Evolutionary conservation across 495 filamentous ascomycete genomes (phyloP).

Genomic region (Penicillium argentinense): DNA sequence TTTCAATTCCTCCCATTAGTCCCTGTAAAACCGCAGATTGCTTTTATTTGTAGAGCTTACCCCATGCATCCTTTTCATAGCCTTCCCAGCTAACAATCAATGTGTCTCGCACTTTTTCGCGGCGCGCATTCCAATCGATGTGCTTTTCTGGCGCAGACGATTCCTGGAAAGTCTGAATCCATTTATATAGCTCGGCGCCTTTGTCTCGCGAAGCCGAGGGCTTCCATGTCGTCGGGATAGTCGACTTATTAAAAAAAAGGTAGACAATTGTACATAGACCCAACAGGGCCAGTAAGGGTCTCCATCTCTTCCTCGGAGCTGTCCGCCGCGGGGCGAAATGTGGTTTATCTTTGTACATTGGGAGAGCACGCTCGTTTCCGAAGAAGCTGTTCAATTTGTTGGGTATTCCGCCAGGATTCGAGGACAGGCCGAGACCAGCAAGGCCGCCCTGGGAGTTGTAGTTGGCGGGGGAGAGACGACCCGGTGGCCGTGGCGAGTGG

Average conservation of each 20-base stretch:
- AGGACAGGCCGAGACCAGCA: conserved; percentile 40
- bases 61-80: conserved; percentile 94
- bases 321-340: conserved; percentile 56
- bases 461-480: conserved; percentile 60
- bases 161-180: conserved; percentile 38
- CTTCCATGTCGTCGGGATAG: conserved; percentile 11
- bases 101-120: conserved; percentile 84
- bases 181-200: conserved; percentile 43
- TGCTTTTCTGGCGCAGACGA: conserved; percentile 21
- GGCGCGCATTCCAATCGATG: conserved; percentile 67
- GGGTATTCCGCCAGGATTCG: conserved; percentile 14
- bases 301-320: conserved; percentile 33
- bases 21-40: not conserved
- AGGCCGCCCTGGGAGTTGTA: conserved; percentile 38
- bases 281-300: conserved; percentile 21
- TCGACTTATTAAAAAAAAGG: conserved; percentile 41
- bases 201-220: conserved; percentile 16
- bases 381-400: conserved; percentile 54
- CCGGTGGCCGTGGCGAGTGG: conserved; percentile 62
- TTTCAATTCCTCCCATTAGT: conserved; percentile 1
- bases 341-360: conserved; percentile 99
- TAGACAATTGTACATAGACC: conserved; percentile 41
- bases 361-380: conserved; percentile 61
- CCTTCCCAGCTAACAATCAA: conserved; percentile 89
- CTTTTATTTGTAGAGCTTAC: conserved; percentile 47